Percentiles rank a stretch among this genome's conserved stretches.
Evolutionary conservation across 345 rosid genomes (phyloP).

Genomic region (Clausena lansium): DNA sequence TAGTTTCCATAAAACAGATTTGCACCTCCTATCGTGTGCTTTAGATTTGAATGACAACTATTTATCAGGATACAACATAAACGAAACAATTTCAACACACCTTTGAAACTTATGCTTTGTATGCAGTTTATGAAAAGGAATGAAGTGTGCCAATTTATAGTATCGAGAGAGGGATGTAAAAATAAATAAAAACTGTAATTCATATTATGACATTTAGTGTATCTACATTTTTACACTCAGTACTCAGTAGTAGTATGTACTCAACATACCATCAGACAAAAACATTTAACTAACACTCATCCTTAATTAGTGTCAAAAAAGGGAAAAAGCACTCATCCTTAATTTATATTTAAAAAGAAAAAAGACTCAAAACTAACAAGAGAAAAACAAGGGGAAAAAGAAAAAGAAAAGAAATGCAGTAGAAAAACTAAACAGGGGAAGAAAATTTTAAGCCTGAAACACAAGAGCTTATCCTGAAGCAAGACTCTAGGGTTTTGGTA

Average conservation of each 20-base stretch:
- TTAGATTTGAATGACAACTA: too few species aligned
- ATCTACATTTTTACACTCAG: conserved; percentile 44
- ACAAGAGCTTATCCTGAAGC: conserved; percentile 36
- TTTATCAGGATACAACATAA: too few species aligned
- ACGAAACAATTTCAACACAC: too few species aligned
- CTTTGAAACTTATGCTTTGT: too few species aligned
- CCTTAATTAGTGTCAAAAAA: too few species aligned
- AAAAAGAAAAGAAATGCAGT: not conserved
- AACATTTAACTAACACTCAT: conserved; percentile 22
- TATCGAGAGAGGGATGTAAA: not conserved
- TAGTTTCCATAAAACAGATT: too few species aligned
- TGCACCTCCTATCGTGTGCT: too few species aligned
- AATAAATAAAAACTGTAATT: conserved; percentile 17
- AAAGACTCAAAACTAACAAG: not conserved
- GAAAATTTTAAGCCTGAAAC: conserved; percentile 37
- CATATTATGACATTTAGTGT: conserved; percentile 28
- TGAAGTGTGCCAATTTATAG: too few species aligned
- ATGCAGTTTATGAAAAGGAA: too few species aligned
- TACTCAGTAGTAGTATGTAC: conserved; percentile 30
- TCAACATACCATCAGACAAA: conserved; percentile 44
- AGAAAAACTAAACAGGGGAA: conserved; percentile 22
- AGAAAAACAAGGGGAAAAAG: not conserved
- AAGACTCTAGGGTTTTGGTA: conserved; percentile 47
- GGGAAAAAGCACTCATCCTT: conserved; percentile 14
- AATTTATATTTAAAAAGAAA: not conserved